Conservation (phyloP, 345 rosid species). For the Lepidium aucheri region DNA sequence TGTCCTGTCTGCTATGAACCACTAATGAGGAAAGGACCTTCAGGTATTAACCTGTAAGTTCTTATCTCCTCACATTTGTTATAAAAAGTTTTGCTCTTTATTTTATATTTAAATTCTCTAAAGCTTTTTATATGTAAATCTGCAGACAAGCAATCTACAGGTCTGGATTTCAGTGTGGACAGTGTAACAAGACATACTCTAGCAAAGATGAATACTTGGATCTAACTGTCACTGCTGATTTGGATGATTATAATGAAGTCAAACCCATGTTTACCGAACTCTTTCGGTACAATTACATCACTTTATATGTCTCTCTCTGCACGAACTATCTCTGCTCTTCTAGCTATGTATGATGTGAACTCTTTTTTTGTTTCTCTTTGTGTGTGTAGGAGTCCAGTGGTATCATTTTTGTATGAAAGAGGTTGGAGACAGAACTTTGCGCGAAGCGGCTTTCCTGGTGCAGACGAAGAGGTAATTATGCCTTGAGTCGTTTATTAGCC, state of each 20-base stretch:
- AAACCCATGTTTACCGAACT: constrained; percentile 66
- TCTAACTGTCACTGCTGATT: constrained; percentile 67
- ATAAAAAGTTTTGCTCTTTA: neutral
- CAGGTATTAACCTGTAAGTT: constrained; percentile 85
- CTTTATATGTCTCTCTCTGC: neutral
- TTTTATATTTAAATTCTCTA: neutral
- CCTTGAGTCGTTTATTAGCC: neutral
- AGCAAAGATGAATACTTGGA: constrained; percentile 79
- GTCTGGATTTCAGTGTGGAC: constrained; percentile 82
- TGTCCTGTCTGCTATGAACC: constrained; percentile 89
- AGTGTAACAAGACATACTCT: constrained; percentile 71
- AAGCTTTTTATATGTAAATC: neutral
- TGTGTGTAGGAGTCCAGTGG: constrained; percentile 72
- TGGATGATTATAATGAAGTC: constrained; percentile 59
- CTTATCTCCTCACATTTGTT: neutral
- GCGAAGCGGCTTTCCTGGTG: constrained; percentile 89
- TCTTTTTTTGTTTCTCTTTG: neutral
- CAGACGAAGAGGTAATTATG: constrained; percentile 67
- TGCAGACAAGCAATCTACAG: constrained; percentile 79
- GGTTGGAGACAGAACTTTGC: constrained; percentile 90
- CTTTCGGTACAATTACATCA: constrained; percentile 45
- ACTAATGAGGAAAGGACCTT: constrained; percentile 77
- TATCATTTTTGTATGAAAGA: constrained; percentile 85
- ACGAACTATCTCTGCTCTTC: neutral
- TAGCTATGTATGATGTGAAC: neutral